Evolutionary conservation across 2,329 filamentous ascomycete species (phyloP), one percentile per base, ranked within the genome.

Genomic region (Falciphora oryzae): DNA sequence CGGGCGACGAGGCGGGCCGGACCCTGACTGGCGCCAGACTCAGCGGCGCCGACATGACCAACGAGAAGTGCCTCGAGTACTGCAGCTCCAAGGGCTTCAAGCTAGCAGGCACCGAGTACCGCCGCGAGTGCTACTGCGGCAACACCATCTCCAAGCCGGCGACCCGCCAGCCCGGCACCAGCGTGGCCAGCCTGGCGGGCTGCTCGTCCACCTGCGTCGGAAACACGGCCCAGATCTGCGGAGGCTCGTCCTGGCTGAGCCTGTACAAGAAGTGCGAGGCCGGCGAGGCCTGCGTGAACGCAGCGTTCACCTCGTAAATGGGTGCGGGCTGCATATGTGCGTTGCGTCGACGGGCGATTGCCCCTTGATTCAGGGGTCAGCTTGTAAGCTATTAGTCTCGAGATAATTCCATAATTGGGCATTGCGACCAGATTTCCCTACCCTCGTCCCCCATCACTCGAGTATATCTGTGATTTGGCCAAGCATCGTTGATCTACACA

Each of bases 71-170:
- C 68, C 73, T 83, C 60, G 71, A 75, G 25, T 80, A 78, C 70
- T 86, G 84, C 72, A 69, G 70, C 4, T 84, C 82, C 71, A 70
- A 70, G 3, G 78, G 77, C 5, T 80, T 76, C 68, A 66, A 68
- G 2, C 78, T 81, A 65, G 82, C 82, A 6, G 83, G 83, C 7
- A 74, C 83, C 0, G 81, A 85, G 69, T 81, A 80, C 66, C 75
- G 74, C 10, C 71, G 73, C 27, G 80, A 85, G 68, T 86, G 84
- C 70, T 86, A 79, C 75, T 87, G 82, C 67, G 80, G 77, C 44
- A 67, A 68, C 65, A 5, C 38, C 13, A 57, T 69, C 25, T n/a
- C 10, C 18, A 64, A 25, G 29, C 1, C 59, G 6, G 64, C 65
- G 6, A 65, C 65, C 28, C 65, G 62, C 64, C 35, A 59, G 38